These are phyloP conservation scores for Dactylis glomerata DNA, from an alignment of 176 grass and related monocot species.

Conservation along the genomic window DNA sequence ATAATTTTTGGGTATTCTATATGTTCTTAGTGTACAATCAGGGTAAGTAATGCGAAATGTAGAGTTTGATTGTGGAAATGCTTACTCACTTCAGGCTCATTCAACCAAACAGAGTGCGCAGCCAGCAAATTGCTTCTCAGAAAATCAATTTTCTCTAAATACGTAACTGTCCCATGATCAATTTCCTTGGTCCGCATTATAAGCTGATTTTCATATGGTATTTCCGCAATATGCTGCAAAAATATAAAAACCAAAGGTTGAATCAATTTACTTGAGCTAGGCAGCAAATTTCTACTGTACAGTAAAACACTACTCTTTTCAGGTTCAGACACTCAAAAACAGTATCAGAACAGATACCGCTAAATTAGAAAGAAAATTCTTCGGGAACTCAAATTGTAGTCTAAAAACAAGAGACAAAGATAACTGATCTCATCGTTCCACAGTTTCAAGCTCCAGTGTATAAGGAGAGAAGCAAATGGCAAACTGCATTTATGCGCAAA, in stretches of 20 bases:
- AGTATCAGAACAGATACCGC: background rate
- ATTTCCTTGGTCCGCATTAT: slow-evolving; percentile 58
- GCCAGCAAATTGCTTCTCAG: slow-evolving; percentile 79
- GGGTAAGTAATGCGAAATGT: background rate
- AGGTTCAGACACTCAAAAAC: background rate
- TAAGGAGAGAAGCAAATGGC: background rate
- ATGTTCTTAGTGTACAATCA: background rate
- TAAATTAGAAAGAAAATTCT: slow-evolving; percentile 25
- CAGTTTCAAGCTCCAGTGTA: background rate
- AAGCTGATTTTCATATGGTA: slow-evolving; percentile 89
- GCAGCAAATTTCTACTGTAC: background rate
- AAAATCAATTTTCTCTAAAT: slow-evolving; percentile 90
- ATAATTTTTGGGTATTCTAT: background rate
- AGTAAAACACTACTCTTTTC: background rate
- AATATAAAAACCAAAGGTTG: slow-evolving; percentile 4
- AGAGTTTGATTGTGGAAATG: background rate
- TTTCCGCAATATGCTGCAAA: slow-evolving; percentile 91
- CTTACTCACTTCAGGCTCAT: slow-evolving; percentile 64
- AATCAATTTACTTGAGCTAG: background rate
- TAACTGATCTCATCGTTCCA: background rate
- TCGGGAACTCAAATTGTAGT: background rate
- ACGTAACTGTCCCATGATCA: slow-evolving; percentile 90
- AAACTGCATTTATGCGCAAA: background rate
- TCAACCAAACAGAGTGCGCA: slow-evolving; percentile 91
- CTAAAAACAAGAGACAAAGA: background rate